Evolutionary conservation across 441 rosid species (phyloP).

Genomic region (Adansonia grandidieri): DNA sequence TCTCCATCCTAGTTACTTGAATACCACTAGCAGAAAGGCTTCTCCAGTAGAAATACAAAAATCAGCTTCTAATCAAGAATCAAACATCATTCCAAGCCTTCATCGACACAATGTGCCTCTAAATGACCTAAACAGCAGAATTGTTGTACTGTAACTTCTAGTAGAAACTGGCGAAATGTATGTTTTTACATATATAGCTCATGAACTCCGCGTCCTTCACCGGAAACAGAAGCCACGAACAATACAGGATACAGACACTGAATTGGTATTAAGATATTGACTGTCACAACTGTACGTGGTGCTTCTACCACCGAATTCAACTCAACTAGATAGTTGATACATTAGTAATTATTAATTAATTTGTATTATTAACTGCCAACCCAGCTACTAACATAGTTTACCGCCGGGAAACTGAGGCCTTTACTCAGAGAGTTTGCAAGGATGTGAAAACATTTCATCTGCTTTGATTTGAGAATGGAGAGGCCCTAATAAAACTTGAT

Average conservation of each 20-base stretch:
- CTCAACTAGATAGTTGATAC: background rate
- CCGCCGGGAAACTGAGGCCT: background rate
- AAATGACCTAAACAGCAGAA: background rate
- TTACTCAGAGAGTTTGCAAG: background rate
- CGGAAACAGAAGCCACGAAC: background rate
- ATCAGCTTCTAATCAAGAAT: background rate
- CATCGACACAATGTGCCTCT: background rate
- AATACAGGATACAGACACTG: background rate
- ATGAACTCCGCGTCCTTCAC: background rate
- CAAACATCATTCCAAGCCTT: background rate
- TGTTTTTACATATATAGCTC: background rate
- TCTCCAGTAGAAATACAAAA: conserved; percentile 52
- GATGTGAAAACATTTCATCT: background rate
- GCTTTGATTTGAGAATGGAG: background rate
- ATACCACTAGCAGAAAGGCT: conserved; percentile 60
- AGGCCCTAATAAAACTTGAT: background rate
- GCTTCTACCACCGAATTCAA: background rate
- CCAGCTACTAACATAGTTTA: background rate
- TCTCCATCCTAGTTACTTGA: conserved; percentile 75
- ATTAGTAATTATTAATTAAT: background rate
- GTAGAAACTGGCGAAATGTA: background rate
- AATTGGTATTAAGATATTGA: background rate
- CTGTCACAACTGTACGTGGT: background rate
- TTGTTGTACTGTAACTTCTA: background rate
- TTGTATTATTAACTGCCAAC: background rate